Base-by-base conservation (phyloP, 2,329 filamentous ascomycete species). In the Ramularia endophylla region DNA sequence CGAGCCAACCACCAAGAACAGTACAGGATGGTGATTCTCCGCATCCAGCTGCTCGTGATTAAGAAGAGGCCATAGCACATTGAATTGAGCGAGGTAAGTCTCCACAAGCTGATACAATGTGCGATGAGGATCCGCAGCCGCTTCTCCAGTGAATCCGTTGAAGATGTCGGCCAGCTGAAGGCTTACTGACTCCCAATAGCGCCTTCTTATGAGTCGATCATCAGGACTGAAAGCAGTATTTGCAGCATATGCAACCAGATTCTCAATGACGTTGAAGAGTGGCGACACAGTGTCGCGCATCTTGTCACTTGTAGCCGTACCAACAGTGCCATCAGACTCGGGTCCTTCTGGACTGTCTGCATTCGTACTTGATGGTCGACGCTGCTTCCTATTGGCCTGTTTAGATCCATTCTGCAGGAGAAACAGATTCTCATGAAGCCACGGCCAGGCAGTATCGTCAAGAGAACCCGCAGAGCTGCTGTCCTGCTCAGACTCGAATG, bases 101-200 rank as follows among this genome's bases (percentile, higher is more conserved):
- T 50, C 41, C 5, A 43, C 39, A 8, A 45, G 42, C 15, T 48
- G 38, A 13, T 45, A 40, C 9, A 48, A 17, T 12, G 46, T 34
- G 17, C 36, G 28, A 32, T 34, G 27, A 19, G 44, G 34, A 31
- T 40, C 28, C 18, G 15, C 27, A 22, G 20, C 25, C 20, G 27
- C 16, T 11, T 7, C 13, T 3, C 20, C 12, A 34, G 17, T 34
- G 32, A 20, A 11, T 17, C 20, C 32, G 17, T 22, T 17, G 17
- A 34, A 34, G 15, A 50, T 38, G 32, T 46, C 46, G 6, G 47
- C 36, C 2, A 50, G 39, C 29, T 47, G 47, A 11, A 43, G 42
- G 13, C 44, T 47, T 4, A 45, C 25, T 1, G 41, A 44, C 31
- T 45, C 47, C 47, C 47, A 50, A 34, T 45, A 43, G 15, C 31